These are phyloP conservation scores for Suillus weaverae DNA, from an alignment of 768 basidiomycete species.

Conservation along the genomic window DNA sequence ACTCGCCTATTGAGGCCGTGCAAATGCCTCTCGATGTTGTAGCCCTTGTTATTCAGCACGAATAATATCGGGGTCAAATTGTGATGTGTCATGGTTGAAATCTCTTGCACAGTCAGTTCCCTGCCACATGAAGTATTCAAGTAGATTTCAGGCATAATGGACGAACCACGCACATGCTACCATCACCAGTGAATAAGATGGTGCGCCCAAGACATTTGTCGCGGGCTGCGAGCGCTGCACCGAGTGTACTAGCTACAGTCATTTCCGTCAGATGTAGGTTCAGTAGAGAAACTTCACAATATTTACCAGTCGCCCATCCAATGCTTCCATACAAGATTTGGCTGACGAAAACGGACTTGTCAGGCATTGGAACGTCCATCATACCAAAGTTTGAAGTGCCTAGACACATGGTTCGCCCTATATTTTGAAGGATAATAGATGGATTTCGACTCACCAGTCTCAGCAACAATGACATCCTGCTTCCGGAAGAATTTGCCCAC, in stretches of 20 bases:
- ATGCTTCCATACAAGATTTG: conserved; percentile 93
- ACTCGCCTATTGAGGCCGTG: conserved; percentile 60
- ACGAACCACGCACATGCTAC: conserved; percentile 58
- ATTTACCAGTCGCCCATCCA: conserved; percentile 80
- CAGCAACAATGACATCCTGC: conserved; percentile 78
- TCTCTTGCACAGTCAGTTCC: conserved; percentile 79
- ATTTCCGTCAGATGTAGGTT: background rate
- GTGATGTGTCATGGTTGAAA: conserved; percentile 78
- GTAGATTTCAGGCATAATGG: background rate
- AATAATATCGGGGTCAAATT: conserved; percentile 82
- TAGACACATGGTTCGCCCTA: conserved; percentile 14
- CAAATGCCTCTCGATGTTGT: conserved; percentile 83
- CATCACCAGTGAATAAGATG: conserved; percentile 85
- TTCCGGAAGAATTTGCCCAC: conserved; percentile 68
- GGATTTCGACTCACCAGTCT: conserved; percentile 59
- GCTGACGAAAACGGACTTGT: conserved; percentile 60
- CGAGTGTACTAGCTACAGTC: conserved; percentile 57
- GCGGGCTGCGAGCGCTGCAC: conserved; percentile 76
- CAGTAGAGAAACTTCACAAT: background rate
- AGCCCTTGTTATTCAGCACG: conserved; percentile 77
- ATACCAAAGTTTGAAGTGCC: conserved; percentile 86
- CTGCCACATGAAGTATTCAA: conserved; percentile 33
- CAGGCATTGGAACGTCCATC: conserved; percentile 75
- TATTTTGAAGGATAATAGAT: background rate
- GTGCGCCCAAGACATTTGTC: conserved; percentile 64